Base-by-base conservation (phyloP, 2,329 filamentous ascomycete genomes). In the Fusarium chuoi region DNA sequence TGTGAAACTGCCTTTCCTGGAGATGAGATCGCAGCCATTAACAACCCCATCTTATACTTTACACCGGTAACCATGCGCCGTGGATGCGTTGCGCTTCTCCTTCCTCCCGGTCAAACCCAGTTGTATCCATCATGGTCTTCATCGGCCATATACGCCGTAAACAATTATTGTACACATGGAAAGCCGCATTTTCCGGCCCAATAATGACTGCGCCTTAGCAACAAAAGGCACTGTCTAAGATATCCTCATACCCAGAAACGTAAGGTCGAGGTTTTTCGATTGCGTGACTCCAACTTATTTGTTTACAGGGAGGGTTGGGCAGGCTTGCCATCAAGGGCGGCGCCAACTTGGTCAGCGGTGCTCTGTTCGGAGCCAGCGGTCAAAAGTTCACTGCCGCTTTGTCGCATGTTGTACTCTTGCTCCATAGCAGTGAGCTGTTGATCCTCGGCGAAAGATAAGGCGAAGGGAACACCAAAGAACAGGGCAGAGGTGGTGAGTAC, bases 341-440 rank as follows among this genome's bases (percentile, higher is more conserved):
- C 85, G 49, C 84, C 84, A 45, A 89, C 81, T 78, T 85, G 84
- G 49, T 87, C 84, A 4, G 86, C 87, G 10, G 87, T 89, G 69
- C 79, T 83, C 60, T 79, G 79, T 57, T 82, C 83, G 9, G 80
- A 77, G 41, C 85, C 87, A 18, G 85, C 86, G 18, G 88, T 89
- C 69, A 91, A 79, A 42, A 90, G 82, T 81, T 98, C 94, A 81
- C 93, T 92, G 73, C 94, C 94, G 80, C 93, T 90, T 89, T 98
- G 94, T 83, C 96, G 93, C 94, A 98, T 96, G 84, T 93, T 92
- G 90, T 95, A 95, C 87, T 98, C 96, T 84, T 95, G 91, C 90
- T 99, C 96, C 94, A 98, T 97, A 87, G 98, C 96, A 75, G 96
- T 88, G 82, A 97, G 91, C 87, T 98, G 94, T 88, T 98, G 95